These are phyloP conservation scores for Rhodotorula paludigena DNA, from an alignment of 768 basidiomycete genomes.

Conservation along the genomic window DNA sequence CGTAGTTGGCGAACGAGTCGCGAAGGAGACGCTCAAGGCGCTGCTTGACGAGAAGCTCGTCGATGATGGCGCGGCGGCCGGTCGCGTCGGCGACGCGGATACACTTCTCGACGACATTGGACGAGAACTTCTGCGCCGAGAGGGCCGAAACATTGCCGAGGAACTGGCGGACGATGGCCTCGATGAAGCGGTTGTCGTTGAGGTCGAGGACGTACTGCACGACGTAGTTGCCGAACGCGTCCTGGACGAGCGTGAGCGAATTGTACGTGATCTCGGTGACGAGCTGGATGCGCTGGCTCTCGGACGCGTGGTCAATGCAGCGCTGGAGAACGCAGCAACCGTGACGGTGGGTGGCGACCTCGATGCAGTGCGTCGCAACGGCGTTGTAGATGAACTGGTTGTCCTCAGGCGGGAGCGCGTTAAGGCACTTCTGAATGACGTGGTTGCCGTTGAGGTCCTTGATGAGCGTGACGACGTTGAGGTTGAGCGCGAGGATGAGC, in stretches of 20 bases:
- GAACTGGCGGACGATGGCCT: slow-evolving; percentile 95
- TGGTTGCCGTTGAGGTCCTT: slow-evolving; percentile 90
- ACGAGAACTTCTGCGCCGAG: slow-evolving; percentile 98
- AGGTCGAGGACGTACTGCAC: slow-evolving; percentile 98
- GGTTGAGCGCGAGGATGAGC: slow-evolving; percentile 90
- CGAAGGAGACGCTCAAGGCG: slow-evolving; percentile 91
- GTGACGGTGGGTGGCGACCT: slow-evolving; percentile 95
- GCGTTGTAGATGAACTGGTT: slow-evolving; percentile 99
- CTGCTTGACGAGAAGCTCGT: slow-evolving; percentile 87
- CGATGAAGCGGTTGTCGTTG: slow-evolving; percentile 97
- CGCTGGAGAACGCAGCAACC: slow-evolving; percentile 98
- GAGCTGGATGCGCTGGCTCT: slow-evolving; percentile 87
- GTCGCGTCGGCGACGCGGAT: slow-evolving; percentile 93
- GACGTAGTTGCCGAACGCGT: slow-evolving; percentile 86
- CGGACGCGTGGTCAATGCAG: slow-evolving; percentile 96
- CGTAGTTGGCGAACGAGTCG: slow-evolving; percentile 58
- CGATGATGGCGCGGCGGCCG: slow-evolving; percentile 89
- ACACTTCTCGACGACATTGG: slow-evolving; percentile 68
- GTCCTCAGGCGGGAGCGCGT: slow-evolving; percentile 95
- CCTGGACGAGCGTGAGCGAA: slow-evolving; percentile 93
- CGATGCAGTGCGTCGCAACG: slow-evolving; percentile 96
- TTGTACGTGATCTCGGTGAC: slow-evolving; percentile 99
- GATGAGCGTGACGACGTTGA: slow-evolving; percentile 97
- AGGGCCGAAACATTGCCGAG: slow-evolving; percentile 94
- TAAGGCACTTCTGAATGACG: slow-evolving; percentile 98